Conservation (phyloP, 192 early-diverging fungal genomes). For the Piromyces finnis region DNA sequence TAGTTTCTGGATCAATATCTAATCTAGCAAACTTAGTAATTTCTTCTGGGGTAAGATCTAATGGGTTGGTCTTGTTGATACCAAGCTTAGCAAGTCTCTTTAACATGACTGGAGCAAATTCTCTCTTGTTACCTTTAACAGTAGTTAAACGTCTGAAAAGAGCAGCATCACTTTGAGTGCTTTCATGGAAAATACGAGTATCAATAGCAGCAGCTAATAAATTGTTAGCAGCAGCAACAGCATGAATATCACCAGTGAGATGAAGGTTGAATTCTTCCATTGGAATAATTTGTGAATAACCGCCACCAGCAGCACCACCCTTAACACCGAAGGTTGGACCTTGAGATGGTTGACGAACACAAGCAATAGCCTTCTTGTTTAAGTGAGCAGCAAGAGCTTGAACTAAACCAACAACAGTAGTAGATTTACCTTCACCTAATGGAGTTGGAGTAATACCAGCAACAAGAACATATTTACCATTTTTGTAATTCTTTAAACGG, state of each 20-base stretch:
- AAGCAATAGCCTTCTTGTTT: conserved; percentile 73
- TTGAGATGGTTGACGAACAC: conserved; percentile 97
- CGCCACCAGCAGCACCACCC: conserved; percentile 92
- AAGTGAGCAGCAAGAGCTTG: conserved; percentile 93
- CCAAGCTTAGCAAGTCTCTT: conserved; percentile 62
- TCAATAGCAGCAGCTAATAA: conserved; percentile 90
- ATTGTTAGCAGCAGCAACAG: conserved; percentile 95
- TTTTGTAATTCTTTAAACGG: conserved; percentile 52
- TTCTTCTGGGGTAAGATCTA: conserved; percentile 61
- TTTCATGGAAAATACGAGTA: conserved; percentile 93
- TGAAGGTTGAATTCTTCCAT: conserved; percentile 99
- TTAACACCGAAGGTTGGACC: conserved; percentile 99
- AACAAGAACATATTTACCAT: conserved; percentile 88
- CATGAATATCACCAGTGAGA: conserved; percentile 97
- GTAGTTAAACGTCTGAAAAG: conserved; percentile 81
- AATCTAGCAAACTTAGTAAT: conserved; percentile 62
- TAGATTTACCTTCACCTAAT: conserved; percentile 97
- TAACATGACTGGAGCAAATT: conserved; percentile 70
- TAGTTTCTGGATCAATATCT: conserved; percentile 85
- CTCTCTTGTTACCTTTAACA: conserved; percentile 63
- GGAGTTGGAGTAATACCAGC: conserved; percentile 97
- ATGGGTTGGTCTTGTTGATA: conserved; percentile 63
- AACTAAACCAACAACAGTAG: conserved; percentile 81
- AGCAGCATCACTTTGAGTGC: conserved; percentile 48
- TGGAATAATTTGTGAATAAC: conserved; percentile 97